phyloP scores from a whole-genome alignment of 106 monocot species.

The Hemerocallis citrina region DNA sequence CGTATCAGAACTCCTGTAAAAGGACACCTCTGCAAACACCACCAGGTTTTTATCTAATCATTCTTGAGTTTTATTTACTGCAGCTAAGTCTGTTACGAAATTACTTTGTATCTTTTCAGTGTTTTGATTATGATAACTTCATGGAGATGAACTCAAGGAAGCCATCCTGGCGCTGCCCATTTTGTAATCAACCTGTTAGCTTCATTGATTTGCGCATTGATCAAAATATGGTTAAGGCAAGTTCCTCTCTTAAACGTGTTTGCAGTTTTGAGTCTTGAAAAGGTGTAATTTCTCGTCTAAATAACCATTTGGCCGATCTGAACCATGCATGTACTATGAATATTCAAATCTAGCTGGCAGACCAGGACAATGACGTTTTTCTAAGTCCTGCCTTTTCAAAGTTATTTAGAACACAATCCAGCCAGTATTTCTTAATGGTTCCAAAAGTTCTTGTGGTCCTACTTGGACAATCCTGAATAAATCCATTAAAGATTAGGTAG shows the following conservation, averaged over 20 bases:
- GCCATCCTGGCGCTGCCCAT: conserved; percentile 90
- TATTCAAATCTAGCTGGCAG: no score
- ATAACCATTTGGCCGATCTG: no score
- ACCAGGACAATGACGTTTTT: no score
- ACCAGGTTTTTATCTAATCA: conserved; percentile 47
- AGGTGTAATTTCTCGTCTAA: no score
- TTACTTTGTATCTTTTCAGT: conserved; percentile 29
- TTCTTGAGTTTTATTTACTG: background rate
- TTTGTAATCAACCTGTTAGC: conserved; percentile 71
- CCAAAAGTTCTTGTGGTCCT: no score
- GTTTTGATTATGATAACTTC: conserved; percentile 96
- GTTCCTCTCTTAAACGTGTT: conserved; percentile 7
- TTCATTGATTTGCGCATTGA: conserved; percentile 71
- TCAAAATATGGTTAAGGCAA: conserved; percentile 73
- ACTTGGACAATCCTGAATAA: no score
- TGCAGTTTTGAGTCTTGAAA: background rate
- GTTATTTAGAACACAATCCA: no score
- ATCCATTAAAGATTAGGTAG: no score
- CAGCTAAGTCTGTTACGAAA: background rate
- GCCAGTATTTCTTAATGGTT: no score
- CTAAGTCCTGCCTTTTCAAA: no score
- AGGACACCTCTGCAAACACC: conserved; percentile 89
- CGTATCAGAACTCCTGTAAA: conserved; percentile 85
- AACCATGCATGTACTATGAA: no score
- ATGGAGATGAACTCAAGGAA: conserved; percentile 82